A percentile compares a stretch with the other conserved stretches of the same genome.
Evolutionary conservation across 2,329 filamentous ascomycete genomes (phyloP).

Genomic region (Microsporum audouinii): DNA sequence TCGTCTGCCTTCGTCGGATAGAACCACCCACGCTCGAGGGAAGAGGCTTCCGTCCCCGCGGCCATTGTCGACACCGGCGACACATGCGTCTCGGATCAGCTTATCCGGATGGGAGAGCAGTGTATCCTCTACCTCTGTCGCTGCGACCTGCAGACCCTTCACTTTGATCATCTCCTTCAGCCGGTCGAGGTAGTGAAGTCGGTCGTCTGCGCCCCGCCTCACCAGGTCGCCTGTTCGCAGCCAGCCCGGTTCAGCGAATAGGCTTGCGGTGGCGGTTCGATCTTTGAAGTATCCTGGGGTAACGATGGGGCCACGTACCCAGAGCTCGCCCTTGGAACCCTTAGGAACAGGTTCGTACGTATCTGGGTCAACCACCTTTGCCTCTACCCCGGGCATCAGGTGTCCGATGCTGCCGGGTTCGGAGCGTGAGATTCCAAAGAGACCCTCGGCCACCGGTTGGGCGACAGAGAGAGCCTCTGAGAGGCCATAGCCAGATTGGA

Average conservation of each 20-base stretch:
- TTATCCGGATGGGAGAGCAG: slow-evolving; percentile 44
- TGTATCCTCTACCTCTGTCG: slow-evolving; percentile 52
- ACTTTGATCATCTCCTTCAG: slow-evolving; percentile 62
- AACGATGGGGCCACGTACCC: slow-evolving; percentile 37
- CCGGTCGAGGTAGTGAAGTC: slow-evolving; percentile 47
- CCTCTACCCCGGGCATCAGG: slow-evolving; percentile 32
- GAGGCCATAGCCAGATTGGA: slow-evolving; percentile 10
- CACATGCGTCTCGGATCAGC: slow-evolving; percentile 10
- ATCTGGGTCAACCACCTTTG: slow-evolving; percentile 31
- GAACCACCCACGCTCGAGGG: slow-evolving; percentile 11
- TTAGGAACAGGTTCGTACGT: slow-evolving; percentile 26
- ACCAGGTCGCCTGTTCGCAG: slow-evolving; percentile 36
- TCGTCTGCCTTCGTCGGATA: slow-evolving; percentile 8
- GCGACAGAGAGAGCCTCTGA: slow-evolving; percentile 11
- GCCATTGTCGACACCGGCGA: slow-evolving; percentile 12
- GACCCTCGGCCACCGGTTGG: slow-evolving; percentile 8
- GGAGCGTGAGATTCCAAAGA: slow-evolving; percentile 10
- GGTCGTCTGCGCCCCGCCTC: slow-evolving; percentile 10
- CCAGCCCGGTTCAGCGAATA: slow-evolving; percentile 32
- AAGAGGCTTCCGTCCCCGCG: slow-evolving; percentile 10
- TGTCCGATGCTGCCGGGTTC: slow-evolving; percentile 25
- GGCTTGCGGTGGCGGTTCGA: slow-evolving; percentile 28
- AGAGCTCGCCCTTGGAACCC: slow-evolving; percentile 34
- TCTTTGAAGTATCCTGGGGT: slow-evolving; percentile 35
- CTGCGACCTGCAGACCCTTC: slow-evolving; percentile 48